Evolutionary conservation across 441 rosid genomes (phyloP), one percentile per base, ranked within the genome.

Genomic region (Mallotus repandus): DNA sequence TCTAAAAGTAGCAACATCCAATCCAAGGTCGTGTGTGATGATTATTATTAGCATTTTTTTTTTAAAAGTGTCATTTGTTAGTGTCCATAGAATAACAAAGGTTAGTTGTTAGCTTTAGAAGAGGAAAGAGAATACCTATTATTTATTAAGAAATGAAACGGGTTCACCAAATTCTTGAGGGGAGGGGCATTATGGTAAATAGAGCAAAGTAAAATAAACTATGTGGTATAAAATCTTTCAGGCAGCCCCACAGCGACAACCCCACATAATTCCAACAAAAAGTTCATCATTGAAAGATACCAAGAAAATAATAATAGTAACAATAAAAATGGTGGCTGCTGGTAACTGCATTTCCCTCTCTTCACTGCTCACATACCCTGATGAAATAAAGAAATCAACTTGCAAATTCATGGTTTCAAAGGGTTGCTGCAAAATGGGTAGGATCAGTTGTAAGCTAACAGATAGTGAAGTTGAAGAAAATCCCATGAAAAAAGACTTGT

Each of bases 381-480:
- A 48, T 66, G 81, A 74, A 66, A 81, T 60, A 22, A 74, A 32
- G 5, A 84, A 76, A 68, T 56, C 78, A 4, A 49, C 73, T 2
- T 59, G 66, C 74, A 72, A 62, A 60, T 59, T 75, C 38, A 76
- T 57, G 77, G 22, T 78, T 52, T 74, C 74, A 56, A 80, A 77
- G 14, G 72, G 52, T 60, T 53, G 48, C 64, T 61, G 46, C 52
- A 83, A 71, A 59, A 65, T 71, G 74, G 71, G 78, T 16, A 49
- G 76, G 76, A 63, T 89, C 72, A 72, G 78, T 43, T 85, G 90
- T 73, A 78, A 69, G 63, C 29, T 84, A 69, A 74, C 91, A 41
- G 87, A 73, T 60, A 78, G 67, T 75, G 90, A 81, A 66, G 67
- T 71, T 59, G 82, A 74, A 57, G 83, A 78, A 58, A 76, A 78